Conservation (phyloP, 106 monocot genomes). For the Dendrobium catenatum region DNA sequence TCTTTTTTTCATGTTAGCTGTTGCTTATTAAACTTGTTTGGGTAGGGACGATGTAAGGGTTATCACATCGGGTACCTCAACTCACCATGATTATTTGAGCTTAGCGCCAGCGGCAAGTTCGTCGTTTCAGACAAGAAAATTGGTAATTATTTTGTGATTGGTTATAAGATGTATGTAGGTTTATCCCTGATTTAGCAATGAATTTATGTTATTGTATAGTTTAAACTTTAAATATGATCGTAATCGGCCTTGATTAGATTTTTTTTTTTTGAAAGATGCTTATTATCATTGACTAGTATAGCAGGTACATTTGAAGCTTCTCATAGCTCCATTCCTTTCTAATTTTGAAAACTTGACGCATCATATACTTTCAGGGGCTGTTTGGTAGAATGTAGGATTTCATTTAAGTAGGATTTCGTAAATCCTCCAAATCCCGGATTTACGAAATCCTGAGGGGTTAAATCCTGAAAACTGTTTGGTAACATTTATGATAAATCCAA, state of each 20-base stretch:
- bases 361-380: not conserved
- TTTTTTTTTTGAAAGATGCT: not conserved
- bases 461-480: no score
- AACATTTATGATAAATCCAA: no score
- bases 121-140: not conserved
- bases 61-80: not conserved
- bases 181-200: not conserved
- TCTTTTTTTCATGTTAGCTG: not conserved
- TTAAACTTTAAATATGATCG: no score
- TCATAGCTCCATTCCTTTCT: not conserved
- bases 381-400: no score
- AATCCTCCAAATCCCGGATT: no score
- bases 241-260: no score
- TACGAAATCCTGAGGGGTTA: no score
- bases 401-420: no score
- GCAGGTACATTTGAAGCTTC: not conserved
- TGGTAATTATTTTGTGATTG: no score
- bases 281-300: not conserved
- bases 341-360: not conserved
- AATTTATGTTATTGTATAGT: no score
- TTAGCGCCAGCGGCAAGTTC: slow-evolving; percentile 5
- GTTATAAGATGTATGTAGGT: not conserved
- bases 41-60: slow-evolving; percentile 13
- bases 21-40: not conserved
- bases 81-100: not conserved